Evolutionary conservation across 768 basidiomycete species (phyloP), one percentile per base, ranked within the genome.

Genomic region (Lactarius evosmus): DNA sequence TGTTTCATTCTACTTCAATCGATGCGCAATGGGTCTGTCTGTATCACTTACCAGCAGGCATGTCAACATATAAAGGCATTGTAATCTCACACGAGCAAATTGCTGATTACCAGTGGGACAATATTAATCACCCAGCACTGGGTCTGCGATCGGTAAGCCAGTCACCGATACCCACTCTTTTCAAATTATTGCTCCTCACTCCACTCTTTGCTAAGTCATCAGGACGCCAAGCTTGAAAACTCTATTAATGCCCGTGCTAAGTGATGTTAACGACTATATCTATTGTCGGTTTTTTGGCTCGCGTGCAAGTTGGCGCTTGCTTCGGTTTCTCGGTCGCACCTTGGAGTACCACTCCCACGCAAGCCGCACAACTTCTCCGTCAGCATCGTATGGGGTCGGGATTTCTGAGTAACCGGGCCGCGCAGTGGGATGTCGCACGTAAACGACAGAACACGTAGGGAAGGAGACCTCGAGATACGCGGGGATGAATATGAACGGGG

Each of bases 331-430:
- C 3, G 89, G 84, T 30, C 90, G 80, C 56, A 83, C 78, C 74
- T 85, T 80, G 65, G 86, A 82, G 71, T 94, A 97, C 92, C 93
- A 98, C 76, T 96, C 96, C 97, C 97, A 99, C 3, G 93, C 89
- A 62, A 93, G 83, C 62, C 93, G 87, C 65, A 98, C 83, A 14
- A 97, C 80, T 67, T 95, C 91, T 19, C 97, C 97, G 70, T 97
- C 95, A 0, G 97, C 95, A 66, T 95, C 93, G 74, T 90, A 98
- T 2, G 97, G 97, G 4, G 91, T 92, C 7, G 96, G 93, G 40
- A 99, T 89, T 75, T 99, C 97, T 17, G 89, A 92, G 76, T 96
- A 95, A 7, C 91, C 91, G 0, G 95, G 93, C n/a, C 94, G 85
- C 0, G 96, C 97, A 0, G 95, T 97, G 8, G 97, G 97, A 71